Percentiles rank a stretch among this genome's conserved stretches.
Conservation (phyloP, 2,329 filamentous ascomycete species). For the Mycosphaerelloides madeirae region DNA sequence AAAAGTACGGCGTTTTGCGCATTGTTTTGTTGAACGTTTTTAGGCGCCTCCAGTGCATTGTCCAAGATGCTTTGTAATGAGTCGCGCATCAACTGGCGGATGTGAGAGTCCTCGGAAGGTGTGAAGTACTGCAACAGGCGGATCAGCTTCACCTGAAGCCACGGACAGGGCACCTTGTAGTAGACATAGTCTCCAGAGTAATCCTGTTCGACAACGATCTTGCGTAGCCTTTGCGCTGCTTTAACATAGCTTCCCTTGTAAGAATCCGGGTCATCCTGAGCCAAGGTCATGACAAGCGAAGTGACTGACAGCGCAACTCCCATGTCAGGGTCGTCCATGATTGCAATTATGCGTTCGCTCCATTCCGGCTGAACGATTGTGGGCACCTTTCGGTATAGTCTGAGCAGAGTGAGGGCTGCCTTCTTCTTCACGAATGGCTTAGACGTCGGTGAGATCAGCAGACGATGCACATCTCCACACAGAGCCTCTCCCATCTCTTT, state of each 20-base stretch:
- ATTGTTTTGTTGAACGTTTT: conserved; percentile 99
- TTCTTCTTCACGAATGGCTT: conserved; percentile 99
- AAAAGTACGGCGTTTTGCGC: conserved; percentile 97
- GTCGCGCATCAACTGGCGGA: conserved; percentile 85
- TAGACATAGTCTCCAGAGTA: conserved; percentile 90
- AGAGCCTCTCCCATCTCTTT: conserved; percentile 96
- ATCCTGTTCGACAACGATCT: conserved; percentile 84
- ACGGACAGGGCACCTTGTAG: conserved; percentile 98
- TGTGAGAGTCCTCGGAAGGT: conserved; percentile 88
- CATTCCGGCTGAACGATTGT: conserved; percentile 93
- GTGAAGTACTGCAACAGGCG: conserved; percentile 93
- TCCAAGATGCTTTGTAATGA: conserved; percentile 89
- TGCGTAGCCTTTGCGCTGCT: conserved; percentile 81
- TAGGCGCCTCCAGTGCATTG: conserved; percentile 84
- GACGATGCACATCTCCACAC: conserved; percentile 82
- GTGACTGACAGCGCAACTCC: conserved; percentile 94
- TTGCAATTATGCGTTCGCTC: conserved; percentile 95
- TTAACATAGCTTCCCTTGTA: conserved; percentile 95
- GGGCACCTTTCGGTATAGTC: conserved; percentile 89
- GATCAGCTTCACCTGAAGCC: conserved; percentile 93
- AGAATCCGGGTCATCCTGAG: conserved; percentile 88
- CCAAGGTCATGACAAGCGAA: conserved; percentile 87
- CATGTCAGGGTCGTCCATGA: conserved; percentile 95
- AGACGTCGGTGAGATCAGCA: conserved; percentile 88
- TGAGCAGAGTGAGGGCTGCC: conserved; percentile 85